Conservation (phyloP, 768 basidiomycete genomes). For the Galerina sulciceps region DNA sequence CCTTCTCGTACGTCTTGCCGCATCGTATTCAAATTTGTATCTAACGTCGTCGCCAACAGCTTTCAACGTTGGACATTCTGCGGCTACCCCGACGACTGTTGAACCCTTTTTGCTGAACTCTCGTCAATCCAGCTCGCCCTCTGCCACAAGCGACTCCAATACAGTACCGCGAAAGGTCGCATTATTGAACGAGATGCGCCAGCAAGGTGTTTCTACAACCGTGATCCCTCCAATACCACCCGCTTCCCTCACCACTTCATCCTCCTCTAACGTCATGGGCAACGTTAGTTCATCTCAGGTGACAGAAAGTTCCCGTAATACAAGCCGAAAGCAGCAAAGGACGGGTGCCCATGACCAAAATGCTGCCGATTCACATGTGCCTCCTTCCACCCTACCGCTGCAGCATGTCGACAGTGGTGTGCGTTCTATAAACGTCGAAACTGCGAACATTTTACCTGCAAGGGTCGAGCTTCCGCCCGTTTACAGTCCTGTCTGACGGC, state of each 20-base stretch:
- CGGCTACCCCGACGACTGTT: neutral
- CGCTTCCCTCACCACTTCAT: no score
- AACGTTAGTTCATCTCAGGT: neutral
- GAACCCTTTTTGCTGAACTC: neutral
- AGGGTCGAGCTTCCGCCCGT: slow-evolving; percentile 35
- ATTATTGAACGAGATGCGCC: neutral
- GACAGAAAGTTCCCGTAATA: neutral
- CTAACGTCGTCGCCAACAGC: neutral
- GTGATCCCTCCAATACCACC: no score
- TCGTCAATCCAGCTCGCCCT: neutral
- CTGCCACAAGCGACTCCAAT: neutral
- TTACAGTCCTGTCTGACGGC: slow-evolving; percentile 29
- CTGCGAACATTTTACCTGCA: neutral
- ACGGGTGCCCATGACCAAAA: neutral
- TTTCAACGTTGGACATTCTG: neutral
- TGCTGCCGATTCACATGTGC: neutral
- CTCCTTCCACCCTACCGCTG: neutral
- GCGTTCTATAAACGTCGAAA: slow-evolving; percentile 14
- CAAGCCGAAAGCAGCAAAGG: neutral
- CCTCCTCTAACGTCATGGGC: neutral
- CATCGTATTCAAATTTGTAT: neutral
- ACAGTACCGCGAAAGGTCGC: neutral
- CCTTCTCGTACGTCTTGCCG: neutral
- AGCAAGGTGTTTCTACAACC: no score
- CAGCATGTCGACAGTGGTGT: slow-evolving; percentile 36